Evolutionary conservation across 768 basidiomycete genomes (phyloP).

Genomic region (Leccinum olivaceopallidum): DNA sequence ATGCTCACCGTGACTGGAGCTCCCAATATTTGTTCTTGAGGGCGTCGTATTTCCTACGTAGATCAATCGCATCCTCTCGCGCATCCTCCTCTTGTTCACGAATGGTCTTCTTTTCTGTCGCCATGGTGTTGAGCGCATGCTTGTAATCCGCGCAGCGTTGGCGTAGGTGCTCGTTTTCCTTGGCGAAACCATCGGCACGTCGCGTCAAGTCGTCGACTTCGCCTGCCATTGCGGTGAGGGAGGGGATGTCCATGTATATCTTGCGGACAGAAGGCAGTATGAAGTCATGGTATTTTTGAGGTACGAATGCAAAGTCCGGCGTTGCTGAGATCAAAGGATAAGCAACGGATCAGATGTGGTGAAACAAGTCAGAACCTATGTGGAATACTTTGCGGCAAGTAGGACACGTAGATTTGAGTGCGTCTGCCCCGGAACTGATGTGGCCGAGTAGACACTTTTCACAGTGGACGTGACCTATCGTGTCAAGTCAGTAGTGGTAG

Average conservation of each 20-base stretch:
- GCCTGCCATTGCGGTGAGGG: slow-evolving; percentile 23
- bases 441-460: slow-evolving; percentile 51
- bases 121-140: slow-evolving; percentile 34
- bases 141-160: slow-evolving; percentile 44
- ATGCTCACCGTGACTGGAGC: slow-evolving; percentile 15
- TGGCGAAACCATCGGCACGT: slow-evolving; percentile 39
- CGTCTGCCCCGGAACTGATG: slow-evolving; percentile 30
- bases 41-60: slow-evolving; percentile 35
- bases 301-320: slow-evolving; percentile 50
- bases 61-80: slow-evolving; percentile 40
- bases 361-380: slow-evolving; percentile 44
- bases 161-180: slow-evolving; percentile 45
- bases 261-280: slow-evolving; percentile 58
- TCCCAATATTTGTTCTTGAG: slow-evolving; percentile 31
- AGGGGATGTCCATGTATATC: slow-evolving; percentile 49
- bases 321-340: slow-evolving; percentile 36
- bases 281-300: slow-evolving; percentile 58
- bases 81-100: slow-evolving; percentile 35
- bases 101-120: slow-evolving; percentile 31
- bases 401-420: slow-evolving; percentile 53
- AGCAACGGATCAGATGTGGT: neutral
- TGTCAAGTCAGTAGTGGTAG: slow-evolving; percentile 5
- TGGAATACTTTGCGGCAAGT: slow-evolving; percentile 56
- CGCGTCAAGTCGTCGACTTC: slow-evolving; percentile 40
- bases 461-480: slow-evolving; percentile 66